Percentiles rank a stretch among this genome's conserved stretches.
Evolutionary conservation across 2,329 filamentous ascomycete genomes (phyloP).

Genomic region (Ascochyta pisi): DNA sequence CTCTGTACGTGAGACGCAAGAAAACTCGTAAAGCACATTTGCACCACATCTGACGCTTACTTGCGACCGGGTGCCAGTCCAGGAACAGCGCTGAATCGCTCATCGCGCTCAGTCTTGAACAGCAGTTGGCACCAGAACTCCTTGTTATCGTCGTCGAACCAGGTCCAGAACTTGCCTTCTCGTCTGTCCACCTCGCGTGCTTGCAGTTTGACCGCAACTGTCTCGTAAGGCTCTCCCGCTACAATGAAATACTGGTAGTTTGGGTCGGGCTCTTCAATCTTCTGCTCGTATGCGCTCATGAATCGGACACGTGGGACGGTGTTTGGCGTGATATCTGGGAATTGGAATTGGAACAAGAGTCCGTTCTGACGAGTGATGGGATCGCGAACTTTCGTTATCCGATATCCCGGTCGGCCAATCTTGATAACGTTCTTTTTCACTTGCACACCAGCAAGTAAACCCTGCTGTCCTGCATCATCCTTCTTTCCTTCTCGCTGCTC

Average conservation of each 20-base stretch:
- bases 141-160: constrained; percentile 94
- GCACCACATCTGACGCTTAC: constrained; percentile 21
- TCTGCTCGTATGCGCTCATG: constrained; percentile 98
- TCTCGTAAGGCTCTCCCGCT: constrained; percentile 97
- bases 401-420: constrained; percentile 95
- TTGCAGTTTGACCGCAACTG: constrained; percentile 94
- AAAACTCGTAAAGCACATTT: not conserved
- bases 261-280: constrained; percentile 89
- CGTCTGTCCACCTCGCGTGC: constrained; percentile 89
- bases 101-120: constrained; percentile 98
- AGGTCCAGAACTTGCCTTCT: constrained; percentile 88
- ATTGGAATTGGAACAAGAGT: constrained; percentile 94
- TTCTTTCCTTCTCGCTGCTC: constrained; percentile 89
- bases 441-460: constrained; percentile 71
- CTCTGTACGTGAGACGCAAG: not conserved
- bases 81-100: constrained; percentile 76
- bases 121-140: constrained; percentile 98
- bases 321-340: constrained; percentile 83
- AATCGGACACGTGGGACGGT: constrained; percentile 86
- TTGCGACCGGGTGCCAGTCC: constrained; percentile 62
- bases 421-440: constrained; percentile 87
- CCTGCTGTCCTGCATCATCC: constrained; percentile 72
- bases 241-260: constrained; percentile 94
- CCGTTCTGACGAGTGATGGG: constrained; percentile 87
- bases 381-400: constrained; percentile 95